Evolutionary conservation across 2,329 filamentous ascomycete species (phyloP).

Genomic region (Penicillium sp.): DNA sequence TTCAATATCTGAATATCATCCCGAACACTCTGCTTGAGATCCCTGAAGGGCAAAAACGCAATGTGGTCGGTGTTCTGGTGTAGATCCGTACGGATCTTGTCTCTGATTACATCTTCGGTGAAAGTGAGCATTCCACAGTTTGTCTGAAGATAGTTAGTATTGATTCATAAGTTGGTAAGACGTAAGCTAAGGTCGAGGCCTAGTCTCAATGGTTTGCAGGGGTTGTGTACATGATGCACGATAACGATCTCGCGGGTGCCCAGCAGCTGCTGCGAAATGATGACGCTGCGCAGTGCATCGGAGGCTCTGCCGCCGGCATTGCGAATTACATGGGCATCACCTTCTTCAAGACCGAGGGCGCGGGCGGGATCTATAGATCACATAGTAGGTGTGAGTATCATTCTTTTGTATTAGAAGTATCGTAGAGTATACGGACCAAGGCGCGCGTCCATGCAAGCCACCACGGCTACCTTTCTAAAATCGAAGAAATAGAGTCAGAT

Average conservation of each 20-base stretch:
- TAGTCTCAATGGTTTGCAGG: not conserved
- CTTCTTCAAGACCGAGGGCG: conserved; percentile 69
- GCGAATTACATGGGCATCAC: conserved; percentile 76
- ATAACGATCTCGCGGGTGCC: conserved; percentile 73
- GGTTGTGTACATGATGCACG: conserved; percentile 44
- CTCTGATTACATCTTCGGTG: conserved; percentile 60
- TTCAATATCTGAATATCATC: conserved; percentile 67
- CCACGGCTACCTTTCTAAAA: conserved; percentile 37
- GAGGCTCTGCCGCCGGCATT: conserved; percentile 68
- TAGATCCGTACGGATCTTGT: conserved; percentile 58
- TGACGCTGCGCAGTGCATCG: conserved; percentile 70
- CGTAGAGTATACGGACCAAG: conserved; percentile 21
- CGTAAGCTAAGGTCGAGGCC: not conserved
- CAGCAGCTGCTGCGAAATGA: conserved; percentile 77
- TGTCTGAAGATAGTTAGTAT: conserved; percentile 42
- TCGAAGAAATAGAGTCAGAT: not conserved
- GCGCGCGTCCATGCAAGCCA: conserved; percentile 83
- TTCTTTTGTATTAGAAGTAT: not conserved
- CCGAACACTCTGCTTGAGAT: conserved; percentile 60
- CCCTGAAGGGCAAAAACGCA: conserved; percentile 66
- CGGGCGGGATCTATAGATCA: conserved; percentile 59
- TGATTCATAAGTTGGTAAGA: not conserved
- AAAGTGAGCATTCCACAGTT: conserved; percentile 71
- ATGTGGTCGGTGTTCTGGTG: conserved; percentile 48
- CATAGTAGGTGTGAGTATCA: not conserved